Percentiles rank a stretch among this genome's conserved stretches.
Conservation (phyloP, 1,284 basidiomycete genomes). For the Thecaphora thlaspeos region DNA sequence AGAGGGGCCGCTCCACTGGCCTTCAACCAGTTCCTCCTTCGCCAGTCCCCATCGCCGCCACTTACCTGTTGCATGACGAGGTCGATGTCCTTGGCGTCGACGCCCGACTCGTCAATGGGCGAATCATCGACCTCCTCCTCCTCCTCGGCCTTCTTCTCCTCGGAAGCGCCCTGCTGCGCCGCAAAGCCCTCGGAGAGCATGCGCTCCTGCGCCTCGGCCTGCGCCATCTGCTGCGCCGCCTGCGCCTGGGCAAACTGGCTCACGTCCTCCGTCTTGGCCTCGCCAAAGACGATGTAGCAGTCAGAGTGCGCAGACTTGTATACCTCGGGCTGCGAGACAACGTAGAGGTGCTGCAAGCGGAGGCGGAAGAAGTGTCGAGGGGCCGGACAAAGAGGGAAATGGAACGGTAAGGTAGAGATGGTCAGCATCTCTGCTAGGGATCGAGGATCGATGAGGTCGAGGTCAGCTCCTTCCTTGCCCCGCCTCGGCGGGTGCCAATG, state of each 20-base stretch:
- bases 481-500: no score
- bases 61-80: slow-evolving; percentile 79
- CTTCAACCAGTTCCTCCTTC: not conserved
- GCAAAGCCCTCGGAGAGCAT: slow-evolving; percentile 61
- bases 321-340: slow-evolving; percentile 89
- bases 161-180: slow-evolving; percentile 31
- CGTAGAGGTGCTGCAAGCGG: slow-evolving; percentile 73
- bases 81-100: slow-evolving; percentile 88
- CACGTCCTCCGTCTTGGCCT: slow-evolving; percentile 95
- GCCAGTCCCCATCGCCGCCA: no score
- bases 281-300: slow-evolving; percentile 98
- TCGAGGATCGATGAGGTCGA: no score
- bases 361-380: not conserved
- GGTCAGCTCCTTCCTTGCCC: no score
- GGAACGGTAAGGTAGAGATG: no score
- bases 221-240: slow-evolving; percentile 78
- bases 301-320: slow-evolving; percentile 97
- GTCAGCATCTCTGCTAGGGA: no score
- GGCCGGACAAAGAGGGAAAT: no score
- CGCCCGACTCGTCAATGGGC: slow-evolving; percentile 59
- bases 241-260: slow-evolving; percentile 77
- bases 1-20: no score
- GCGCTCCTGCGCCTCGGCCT: slow-evolving; percentile 65
- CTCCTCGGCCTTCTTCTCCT: slow-evolving; percentile 33
- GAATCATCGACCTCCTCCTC: slow-evolving; percentile 55